Evolutionary conservation across 805 yeast species (phyloP).

Genomic region (Schizosaccharomyces osmophilus): DNA sequence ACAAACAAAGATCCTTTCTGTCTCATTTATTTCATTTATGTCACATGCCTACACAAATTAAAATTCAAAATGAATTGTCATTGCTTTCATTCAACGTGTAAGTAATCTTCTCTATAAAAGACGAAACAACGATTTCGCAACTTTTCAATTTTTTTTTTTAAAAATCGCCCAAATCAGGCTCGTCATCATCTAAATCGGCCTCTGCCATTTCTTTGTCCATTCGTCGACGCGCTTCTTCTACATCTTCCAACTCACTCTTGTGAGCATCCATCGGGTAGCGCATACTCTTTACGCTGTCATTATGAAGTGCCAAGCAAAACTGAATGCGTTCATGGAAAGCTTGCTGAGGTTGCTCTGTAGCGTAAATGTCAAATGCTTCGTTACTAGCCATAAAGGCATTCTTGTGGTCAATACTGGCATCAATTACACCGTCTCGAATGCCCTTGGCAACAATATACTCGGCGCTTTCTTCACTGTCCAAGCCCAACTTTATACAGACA

Average conservation of each 20-base stretch:
- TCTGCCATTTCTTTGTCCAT: constrained; percentile 24
- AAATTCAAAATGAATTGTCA: too few relatives aligned
- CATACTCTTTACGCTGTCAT: constrained; percentile 85
- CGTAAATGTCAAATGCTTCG: constrained; percentile 66
- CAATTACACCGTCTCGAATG: constrained; percentile 89
- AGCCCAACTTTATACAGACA: constrained; percentile 71
- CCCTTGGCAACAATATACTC: constrained; percentile 94
- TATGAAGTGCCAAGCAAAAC: constrained; percentile 72
- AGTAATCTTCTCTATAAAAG: not conserved
- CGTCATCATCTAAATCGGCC: constrained; percentile 21
- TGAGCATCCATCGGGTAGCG: constrained; percentile 49
- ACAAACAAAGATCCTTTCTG: too few relatives aligned
- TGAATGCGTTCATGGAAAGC: constrained; percentile 82
- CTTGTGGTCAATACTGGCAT: constrained; percentile 77
- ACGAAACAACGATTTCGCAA: not conserved
- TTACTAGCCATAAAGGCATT: constrained; percentile 75
- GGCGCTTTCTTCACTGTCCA: constrained; percentile 85
- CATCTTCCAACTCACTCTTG: constrained; percentile 25
- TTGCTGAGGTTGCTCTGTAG: constrained; percentile 63
- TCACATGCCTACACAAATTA: too few relatives aligned
- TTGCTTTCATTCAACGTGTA: not conserved
- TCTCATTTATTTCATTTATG: too few relatives aligned
- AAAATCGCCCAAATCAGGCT: constrained; percentile 11
- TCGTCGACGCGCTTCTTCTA: constrained; percentile 31
- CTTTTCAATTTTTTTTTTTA: not conserved